Evolutionary conservation across 345 rosid species (phyloP), one percentile per base, ranked within the genome.

Genomic region (Populus ilicifolia): DNA sequence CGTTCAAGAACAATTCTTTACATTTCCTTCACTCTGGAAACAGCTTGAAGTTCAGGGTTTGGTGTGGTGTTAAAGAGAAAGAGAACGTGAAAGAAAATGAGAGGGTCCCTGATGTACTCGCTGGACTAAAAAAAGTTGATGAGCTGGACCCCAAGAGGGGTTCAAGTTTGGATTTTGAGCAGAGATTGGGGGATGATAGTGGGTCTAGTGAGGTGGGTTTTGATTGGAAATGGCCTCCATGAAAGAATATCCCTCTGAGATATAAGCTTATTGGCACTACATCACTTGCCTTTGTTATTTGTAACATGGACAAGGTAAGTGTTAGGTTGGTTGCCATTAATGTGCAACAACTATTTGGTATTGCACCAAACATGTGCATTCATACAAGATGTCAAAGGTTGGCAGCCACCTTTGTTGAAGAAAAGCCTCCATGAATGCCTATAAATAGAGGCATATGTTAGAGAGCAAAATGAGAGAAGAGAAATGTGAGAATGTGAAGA

Each of bases 231-330:
- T 89, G 97, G 94, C 94, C 93, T 66, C 96, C 89, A 17, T 94
- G 97, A 97, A 89, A 87, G 82, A 84, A 87, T 77, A 30, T 93
- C 76, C 97, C 98, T 63, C 81, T 80, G 74, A 86, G 98, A 87
- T 94, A 93, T 76, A 90, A 89, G 85, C 92, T 93, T 48, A 89
- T 91, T 35, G 94, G 93, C 67, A 88, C 98, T 33, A 93, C 98
- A 76, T 90, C 99, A 5, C 92, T 93, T 50, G 97, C 99, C 68
- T 94, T 94, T 71, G 94, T 94, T 84, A 89, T 94, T 75, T 90
- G 99, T 81, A 93, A 91, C 81, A 94, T 94, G 98, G 98, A 91
- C 80, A 94, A 94, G 96, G 99, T 94, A 59, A n/a, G n/a, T n/a
- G n/a, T n/a, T n/a, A n/a, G n/a, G n/a, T n/a, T n/a, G n/a, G n/a